A percentile compares a stretch with the other conserved stretches of the same genome.
phyloP scores from a whole-genome alignment of 2,329 filamentous ascomycete genomes.

The Setomelanomma holmii region DNA sequence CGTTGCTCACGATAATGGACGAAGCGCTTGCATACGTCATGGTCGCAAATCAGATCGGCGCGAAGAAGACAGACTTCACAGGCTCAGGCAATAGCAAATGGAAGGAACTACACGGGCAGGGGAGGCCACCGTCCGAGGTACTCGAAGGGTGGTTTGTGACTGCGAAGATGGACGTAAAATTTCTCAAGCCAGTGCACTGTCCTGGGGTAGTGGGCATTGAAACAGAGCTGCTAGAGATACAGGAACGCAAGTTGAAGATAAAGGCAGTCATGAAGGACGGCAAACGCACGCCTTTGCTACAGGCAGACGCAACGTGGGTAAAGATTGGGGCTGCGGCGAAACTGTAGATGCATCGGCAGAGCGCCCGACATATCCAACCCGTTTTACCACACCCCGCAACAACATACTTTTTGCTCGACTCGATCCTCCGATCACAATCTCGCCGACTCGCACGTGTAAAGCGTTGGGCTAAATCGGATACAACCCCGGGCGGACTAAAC shows the following conservation, averaged over 20 bases:
- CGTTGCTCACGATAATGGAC: constrained; percentile 70
- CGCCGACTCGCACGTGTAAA: neutral
- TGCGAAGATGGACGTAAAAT: constrained; percentile 28
- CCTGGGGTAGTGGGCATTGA: constrained; percentile 36
- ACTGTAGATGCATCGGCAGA: constrained; percentile 8
- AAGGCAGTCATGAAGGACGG: constrained; percentile 32
- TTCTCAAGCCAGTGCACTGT: constrained; percentile 30
- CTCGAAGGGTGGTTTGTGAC: constrained; percentile 30
- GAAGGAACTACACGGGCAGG: constrained; percentile 9
- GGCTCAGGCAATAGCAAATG: constrained; percentile 7
- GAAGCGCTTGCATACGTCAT: constrained; percentile 56
- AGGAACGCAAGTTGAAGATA: constrained; percentile 28
- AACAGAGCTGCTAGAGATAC: constrained; percentile 25
- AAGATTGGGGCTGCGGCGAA: constrained; percentile 24
- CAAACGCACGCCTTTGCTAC: constrained; percentile 26
- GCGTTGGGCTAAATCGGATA: constrained; percentile 1
- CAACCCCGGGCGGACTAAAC: constrained; percentile 18
- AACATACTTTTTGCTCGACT: neutral
- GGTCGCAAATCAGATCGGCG: constrained; percentile 21
- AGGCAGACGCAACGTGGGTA: constrained; percentile 31
- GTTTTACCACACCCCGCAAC: neutral
- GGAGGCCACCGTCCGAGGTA: constrained; percentile 14
- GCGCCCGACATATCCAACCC: neutral
- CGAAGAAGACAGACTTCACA: constrained; percentile 7
- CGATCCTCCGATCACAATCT: neutral